A percentile compares a stretch with the other conserved stretches of the same genome.
These are phyloP conservation scores for Rhododendron molle DNA, from an alignment of 148 eudicot genomes.

Conservation along the genomic window DNA sequence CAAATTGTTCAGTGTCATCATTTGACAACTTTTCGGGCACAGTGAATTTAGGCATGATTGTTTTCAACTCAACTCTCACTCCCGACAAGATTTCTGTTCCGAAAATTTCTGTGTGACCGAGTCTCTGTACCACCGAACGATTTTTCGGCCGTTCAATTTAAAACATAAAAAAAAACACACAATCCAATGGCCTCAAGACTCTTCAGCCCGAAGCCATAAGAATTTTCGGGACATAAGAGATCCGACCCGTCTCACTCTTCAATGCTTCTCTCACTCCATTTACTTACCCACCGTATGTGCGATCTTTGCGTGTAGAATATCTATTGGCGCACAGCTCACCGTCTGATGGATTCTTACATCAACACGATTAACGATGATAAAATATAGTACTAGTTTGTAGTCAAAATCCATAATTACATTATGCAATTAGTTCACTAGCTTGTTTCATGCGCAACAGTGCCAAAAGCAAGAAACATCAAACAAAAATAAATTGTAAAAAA, in stretches of 20 bases:
- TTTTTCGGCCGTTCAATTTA: too few relatives aligned
- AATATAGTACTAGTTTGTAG: too few relatives aligned
- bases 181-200: too few relatives aligned
- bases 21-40: background rate
- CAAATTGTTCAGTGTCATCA: background rate
- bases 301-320: background rate
- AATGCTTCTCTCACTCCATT: background rate
- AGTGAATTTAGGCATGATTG: background rate
- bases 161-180: too few relatives aligned
- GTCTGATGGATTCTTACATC: background rate
- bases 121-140: too few relatives aligned
- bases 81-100: fast-evolving
- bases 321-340: background rate
- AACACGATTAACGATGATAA: too few relatives aligned
- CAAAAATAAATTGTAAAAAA: background rate
- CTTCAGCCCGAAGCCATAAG: fast-evolving
- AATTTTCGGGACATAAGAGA: too few relatives aligned
- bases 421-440: too few relatives aligned
- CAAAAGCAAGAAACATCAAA: background rate
- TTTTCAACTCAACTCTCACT: background rate
- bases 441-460: too few relatives aligned
- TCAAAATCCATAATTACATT: too few relatives aligned
- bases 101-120: too few relatives aligned
- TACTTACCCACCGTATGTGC: background rate
- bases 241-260: background rate